Percentiles rank a stretch among this genome's conserved stretches.
These are phyloP conservation scores for Chloris gayana DNA, from an alignment of 176 grass and related monocot genomes.

Conservation along the genomic window DNA sequence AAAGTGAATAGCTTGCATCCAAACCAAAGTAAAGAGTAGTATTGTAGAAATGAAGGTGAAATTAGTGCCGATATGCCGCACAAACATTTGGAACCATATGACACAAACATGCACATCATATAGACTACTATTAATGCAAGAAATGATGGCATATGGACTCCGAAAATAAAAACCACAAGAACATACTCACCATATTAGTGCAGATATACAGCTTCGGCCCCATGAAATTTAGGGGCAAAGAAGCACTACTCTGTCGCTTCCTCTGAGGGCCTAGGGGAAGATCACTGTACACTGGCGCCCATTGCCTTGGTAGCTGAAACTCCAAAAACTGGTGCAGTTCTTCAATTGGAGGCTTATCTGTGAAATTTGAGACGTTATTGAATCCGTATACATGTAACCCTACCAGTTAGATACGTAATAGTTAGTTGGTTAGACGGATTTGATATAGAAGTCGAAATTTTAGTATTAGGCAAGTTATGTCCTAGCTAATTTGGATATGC, in stretches of 20 bases:
- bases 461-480: not conserved
- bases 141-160: not conserved
- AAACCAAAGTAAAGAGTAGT: not conserved
- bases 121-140: not conserved
- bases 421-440: not conserved
- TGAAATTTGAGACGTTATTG: not conserved
- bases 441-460: not conserved
- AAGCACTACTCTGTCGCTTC: constrained; percentile 73
- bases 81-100: not conserved
- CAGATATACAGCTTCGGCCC: constrained; percentile 90
- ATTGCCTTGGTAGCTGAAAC: constrained; percentile 94
- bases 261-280: constrained; percentile 90
- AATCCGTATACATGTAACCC: not conserved
- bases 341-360: constrained; percentile 94
- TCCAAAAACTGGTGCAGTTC: constrained; percentile 97
- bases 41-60: not conserved
- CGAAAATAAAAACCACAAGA: not conserved
- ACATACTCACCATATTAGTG: constrained; percentile 73
- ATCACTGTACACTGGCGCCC: constrained; percentile 94
- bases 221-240: constrained; percentile 87
- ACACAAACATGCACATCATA: not conserved
- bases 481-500: not conserved
- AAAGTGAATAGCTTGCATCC: not conserved
- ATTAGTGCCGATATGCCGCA: not conserved
- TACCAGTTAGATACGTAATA: not conserved